A percentile compares a stretch with the other conserved stretches of the same genome.
Evolutionary conservation across 192 early-diverging fungal species (phyloP).

Genomic region (Backusella macrospora): DNA sequence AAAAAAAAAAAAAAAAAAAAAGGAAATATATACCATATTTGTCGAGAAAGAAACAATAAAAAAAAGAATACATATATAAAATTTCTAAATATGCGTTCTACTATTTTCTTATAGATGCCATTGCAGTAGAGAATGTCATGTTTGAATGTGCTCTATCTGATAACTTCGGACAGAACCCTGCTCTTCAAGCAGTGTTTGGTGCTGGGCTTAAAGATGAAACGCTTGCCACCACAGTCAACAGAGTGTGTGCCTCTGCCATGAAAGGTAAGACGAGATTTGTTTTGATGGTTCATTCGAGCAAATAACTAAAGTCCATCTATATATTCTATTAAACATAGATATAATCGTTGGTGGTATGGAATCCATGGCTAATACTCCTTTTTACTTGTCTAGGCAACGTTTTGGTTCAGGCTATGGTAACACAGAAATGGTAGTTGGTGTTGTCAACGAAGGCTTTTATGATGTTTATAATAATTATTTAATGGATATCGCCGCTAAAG

Average conservation of each 20-base stretch:
- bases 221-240: conserved; percentile 80
- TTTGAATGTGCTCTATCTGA: conserved; percentile 80
- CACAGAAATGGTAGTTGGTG: conserved; percentile 68
- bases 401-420: conserved; percentile 78
- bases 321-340: background rate
- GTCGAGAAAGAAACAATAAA: background rate
- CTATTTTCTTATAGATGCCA: conserved; percentile 35
- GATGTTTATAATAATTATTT: conserved; percentile 72
- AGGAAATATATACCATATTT: conserved; percentile 32
- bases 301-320: too few species aligned
- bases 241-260: conserved; percentile 83
- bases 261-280: conserved; percentile 44
- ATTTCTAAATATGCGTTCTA: background rate
- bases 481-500: conserved; percentile 82
- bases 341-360: conserved; percentile 76
- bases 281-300: background rate
- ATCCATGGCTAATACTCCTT: conserved; percentile 83
- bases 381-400: conserved; percentile 75
- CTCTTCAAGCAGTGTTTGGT: conserved; percentile 76
- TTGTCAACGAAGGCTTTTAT: conserved; percentile 74
- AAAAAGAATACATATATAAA: background rate
- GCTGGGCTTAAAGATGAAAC: conserved; percentile 66
- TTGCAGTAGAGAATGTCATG: conserved; percentile 74
- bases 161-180: conserved; percentile 83
- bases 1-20: conserved; percentile 46